Evolutionary conservation across 2,329 filamentous ascomycete species (phyloP).

Genomic region (Ceratocystis destructans): DNA sequence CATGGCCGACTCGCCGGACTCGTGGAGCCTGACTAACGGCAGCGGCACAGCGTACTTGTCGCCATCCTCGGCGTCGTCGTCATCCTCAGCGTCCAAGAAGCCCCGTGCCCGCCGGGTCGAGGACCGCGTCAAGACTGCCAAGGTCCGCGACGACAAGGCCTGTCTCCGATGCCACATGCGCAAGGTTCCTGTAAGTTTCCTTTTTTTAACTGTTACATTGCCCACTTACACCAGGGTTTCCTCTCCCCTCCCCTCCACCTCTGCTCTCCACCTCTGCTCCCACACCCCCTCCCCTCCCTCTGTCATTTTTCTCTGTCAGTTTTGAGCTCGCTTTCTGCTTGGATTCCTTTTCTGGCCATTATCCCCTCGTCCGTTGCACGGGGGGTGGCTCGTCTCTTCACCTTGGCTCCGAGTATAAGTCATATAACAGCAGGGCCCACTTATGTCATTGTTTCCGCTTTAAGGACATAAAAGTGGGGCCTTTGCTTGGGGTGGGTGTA

Average conservation of each 20-base stretch:
- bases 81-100: slow-evolving; percentile 9
- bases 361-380: slow-evolving; percentile 7
- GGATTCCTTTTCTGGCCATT: background rate
- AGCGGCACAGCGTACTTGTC: background rate
- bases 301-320: background rate
- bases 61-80: background rate
- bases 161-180: slow-evolving; percentile 36
- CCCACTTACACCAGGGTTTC: background rate
- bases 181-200: slow-evolving; percentile 33
- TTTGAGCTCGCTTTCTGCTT: background rate
- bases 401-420: background rate
- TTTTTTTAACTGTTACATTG: background rate
- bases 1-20: slow-evolving; percentile 11
- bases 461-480: background rate
- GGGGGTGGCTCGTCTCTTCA: slow-evolving; percentile 9
- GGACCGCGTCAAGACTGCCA: slow-evolving; percentile 34
- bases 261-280: background rate
- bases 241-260: background rate
- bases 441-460: background rate
- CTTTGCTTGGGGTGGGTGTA: slow-evolving; percentile 5
- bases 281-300: background rate
- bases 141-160: slow-evolving; percentile 36
- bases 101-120: slow-evolving; percentile 21
- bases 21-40: background rate
- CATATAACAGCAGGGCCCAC: background rate